Evolutionary conservation across 163 green algal genomes (phyloP), one percentile per base, ranked within the genome.

Genomic region (Prototheca cutis): DNA sequence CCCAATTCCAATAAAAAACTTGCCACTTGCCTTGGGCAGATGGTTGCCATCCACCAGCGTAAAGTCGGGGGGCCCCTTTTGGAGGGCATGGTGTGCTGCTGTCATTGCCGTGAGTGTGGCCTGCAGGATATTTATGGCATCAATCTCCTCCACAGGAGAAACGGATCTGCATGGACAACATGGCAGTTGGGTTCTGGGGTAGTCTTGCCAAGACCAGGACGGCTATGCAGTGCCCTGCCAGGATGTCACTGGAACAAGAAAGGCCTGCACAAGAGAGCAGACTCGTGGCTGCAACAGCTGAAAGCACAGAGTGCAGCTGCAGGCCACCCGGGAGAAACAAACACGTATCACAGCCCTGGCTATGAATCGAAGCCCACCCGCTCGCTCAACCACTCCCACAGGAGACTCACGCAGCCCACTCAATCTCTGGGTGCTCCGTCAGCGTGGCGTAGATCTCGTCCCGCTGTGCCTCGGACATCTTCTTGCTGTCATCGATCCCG

Each of bases 41-140:
- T 71, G 61, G 72, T 91, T 91, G 31, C 88, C 87, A 54, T 94
- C 88, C 10, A 95, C 78, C 10, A 96, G 70, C 32, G 87, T 58
- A 58, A 72, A 88, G 53, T 91, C 75, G 6, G 76, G 59, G 21
- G 27, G 10, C n/a, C 42, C 42, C 42, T 19, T 6, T 3, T 55
- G 48, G 42, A 89, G 62, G 2, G 47, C 63, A 3, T 61, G 34
- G 6, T 83, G 82, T 18, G 82, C 79, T 2, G 57, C 48, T 32
- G 63, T 52, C 89, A 96, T 96, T n/a, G 86, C 89, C 36, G 67
- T 63, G 64, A 96, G 73, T 0, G 89, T 78, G 0, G 89, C 88
- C 71, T 94, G 80, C 66, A 96, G 71, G 58, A 97, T 96, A 82
- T 97, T 96, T 67, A 95, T 87, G 4, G 76, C 28, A 65, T 97